These are phyloP conservation scores for Fraxinus velutina DNA, from an alignment of 305 asterid species.

Conservation along the genomic window DNA sequence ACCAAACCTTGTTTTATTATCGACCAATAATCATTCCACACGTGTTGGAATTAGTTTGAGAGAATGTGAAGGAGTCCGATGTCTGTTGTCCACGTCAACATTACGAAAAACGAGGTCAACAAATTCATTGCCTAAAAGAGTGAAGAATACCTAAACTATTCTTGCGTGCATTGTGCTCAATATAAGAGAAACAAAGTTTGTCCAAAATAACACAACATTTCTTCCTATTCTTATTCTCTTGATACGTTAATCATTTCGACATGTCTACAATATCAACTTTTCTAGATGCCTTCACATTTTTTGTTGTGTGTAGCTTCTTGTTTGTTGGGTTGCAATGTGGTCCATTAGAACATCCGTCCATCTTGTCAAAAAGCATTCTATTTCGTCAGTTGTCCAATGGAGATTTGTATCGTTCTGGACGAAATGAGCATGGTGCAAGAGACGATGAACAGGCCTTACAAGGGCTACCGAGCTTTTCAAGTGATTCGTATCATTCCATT, in stretches of 20 bases:
- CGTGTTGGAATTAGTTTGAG: neutral
- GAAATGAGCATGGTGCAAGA: neutral
- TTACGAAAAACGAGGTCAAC: neutral
- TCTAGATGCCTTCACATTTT: neutral
- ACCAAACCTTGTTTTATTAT: neutral
- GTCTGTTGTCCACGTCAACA: neutral
- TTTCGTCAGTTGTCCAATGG: neutral
- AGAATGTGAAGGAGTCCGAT: too few relatives aligned
- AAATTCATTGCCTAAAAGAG: neutral
- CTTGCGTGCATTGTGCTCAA: neutral
- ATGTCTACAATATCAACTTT: neutral
- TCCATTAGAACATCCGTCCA: neutral
- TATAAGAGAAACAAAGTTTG: too few relatives aligned
- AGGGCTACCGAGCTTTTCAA: neutral
- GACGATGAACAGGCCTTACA: neutral
- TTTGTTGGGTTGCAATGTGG: neutral
- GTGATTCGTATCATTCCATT: neutral
- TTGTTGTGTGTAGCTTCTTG: neutral
- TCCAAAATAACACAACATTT: too few relatives aligned
- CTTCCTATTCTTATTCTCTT: too few relatives aligned
- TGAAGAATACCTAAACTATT: too few relatives aligned
- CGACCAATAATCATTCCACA: neutral
- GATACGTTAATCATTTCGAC: too few relatives aligned
- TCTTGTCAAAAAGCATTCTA: neutral
- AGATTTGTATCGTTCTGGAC: neutral